These are phyloP conservation scores for Nymphaea colorata DNA, from an alignment of 164 flowering plant species.

Conservation along the genomic window DNA sequence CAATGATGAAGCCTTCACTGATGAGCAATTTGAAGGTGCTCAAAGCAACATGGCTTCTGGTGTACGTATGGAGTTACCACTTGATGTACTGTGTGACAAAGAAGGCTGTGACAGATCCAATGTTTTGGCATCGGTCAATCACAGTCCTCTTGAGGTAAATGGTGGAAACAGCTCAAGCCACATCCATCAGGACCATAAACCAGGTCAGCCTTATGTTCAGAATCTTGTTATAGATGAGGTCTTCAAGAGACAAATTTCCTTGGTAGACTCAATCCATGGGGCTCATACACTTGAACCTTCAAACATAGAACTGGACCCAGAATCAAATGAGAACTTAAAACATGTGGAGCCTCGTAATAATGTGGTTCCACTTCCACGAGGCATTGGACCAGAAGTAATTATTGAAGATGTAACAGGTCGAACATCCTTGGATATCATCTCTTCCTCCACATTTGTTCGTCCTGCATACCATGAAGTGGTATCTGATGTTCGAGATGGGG, in stretches of 20 bases:
- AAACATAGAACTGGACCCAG: conserved; percentile 5
- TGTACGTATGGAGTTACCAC: conserved; percentile 4
- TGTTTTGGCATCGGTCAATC: conserved; percentile 12
- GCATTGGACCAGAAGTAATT: conserved; percentile 18
- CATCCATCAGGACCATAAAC: not conserved
- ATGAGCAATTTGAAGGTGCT: conserved; percentile 5
- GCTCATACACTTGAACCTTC: conserved; percentile 5
- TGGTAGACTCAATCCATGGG: conserved; percentile 15
- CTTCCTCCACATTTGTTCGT: conserved; percentile 19
- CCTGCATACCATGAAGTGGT: conserved; percentile 18
- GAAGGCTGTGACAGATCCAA: conserved; percentile 8
- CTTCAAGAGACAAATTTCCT: conserved; percentile 16
- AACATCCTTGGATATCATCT: conserved; percentile 16
- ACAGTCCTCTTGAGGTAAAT: conserved; percentile 2
- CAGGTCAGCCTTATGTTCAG: conserved; percentile 12
- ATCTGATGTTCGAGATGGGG: conserved; percentile 7
- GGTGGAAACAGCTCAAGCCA: conserved; percentile 1
- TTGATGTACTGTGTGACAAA: conserved; percentile 6
- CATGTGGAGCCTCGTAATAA: conserved; percentile 13
- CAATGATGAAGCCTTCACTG: conserved; percentile 5
- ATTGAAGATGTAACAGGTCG: conserved; percentile 48
- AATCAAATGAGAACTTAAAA: conserved; percentile 4
- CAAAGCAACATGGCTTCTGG: conserved; percentile 6
- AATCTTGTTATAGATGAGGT: conserved; percentile 12
- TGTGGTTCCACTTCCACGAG: conserved; percentile 8